Evolutionary conservation across 2,329 filamentous ascomycete genomes (phyloP).

Genomic region (Cytospora schulzeri): DNA sequence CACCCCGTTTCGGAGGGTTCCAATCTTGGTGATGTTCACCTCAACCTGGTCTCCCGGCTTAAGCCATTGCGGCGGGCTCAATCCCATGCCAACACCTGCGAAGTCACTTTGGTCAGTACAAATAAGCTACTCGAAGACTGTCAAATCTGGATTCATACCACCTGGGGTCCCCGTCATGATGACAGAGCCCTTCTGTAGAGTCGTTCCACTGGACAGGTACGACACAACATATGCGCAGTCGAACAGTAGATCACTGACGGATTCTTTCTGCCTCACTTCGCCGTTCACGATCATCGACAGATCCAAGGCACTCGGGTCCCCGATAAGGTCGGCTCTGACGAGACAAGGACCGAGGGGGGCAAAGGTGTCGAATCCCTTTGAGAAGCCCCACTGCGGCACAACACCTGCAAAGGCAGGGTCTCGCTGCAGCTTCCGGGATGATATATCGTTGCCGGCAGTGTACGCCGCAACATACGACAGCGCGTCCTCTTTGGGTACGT

Average conservation of each 20-base stretch:
- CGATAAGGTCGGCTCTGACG: slow-evolving; percentile 45
- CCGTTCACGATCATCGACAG: slow-evolving; percentile 52
- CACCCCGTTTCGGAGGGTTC: slow-evolving; percentile 45
- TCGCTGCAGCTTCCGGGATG: slow-evolving; percentile 53
- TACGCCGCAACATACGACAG: slow-evolving; percentile 56
- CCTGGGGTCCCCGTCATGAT: slow-evolving; percentile 51
- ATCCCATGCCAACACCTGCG: slow-evolving; percentile 45
- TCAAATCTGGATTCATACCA: slow-evolving; percentile 32
- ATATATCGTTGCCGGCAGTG: slow-evolving; percentile 57
- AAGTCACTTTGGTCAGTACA: not conserved
- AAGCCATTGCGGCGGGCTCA: slow-evolving; percentile 43
- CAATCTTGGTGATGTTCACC: slow-evolving; percentile 42
- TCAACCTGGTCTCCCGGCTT: slow-evolving; percentile 44
- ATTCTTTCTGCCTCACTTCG: slow-evolving; percentile 47
- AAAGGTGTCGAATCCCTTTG: slow-evolving; percentile 59
- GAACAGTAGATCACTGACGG: slow-evolving; percentile 48
- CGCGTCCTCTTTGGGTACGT: slow-evolving; percentile 45
- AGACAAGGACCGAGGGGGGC: slow-evolving; percentile 55
- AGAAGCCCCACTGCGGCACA: slow-evolving; percentile 60
- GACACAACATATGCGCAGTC: slow-evolving; percentile 41
- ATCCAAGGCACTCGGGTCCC: slow-evolving; percentile 45
- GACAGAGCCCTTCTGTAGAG: slow-evolving; percentile 44
- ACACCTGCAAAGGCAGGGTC: slow-evolving; percentile 50
- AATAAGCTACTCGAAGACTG: not conserved
- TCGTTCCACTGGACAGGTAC: slow-evolving; percentile 45